These are phyloP conservation scores for Epichloe scottii DNA, from an alignment of 2,329 filamentous ascomycete genomes.

Conservation along the genomic window DNA sequence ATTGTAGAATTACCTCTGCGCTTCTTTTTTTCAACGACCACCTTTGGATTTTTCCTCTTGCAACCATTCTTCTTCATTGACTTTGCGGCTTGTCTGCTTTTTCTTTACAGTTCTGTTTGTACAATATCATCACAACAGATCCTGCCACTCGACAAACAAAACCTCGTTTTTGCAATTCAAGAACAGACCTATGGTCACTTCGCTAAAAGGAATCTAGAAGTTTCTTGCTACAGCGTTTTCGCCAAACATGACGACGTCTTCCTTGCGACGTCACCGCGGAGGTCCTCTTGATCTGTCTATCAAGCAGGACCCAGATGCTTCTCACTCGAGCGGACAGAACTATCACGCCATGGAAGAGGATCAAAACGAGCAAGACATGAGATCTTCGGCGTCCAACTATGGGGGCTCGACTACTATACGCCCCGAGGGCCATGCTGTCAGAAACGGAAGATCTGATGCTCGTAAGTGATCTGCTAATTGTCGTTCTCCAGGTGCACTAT, in stretches of 20 bases:
- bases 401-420: slow-evolving; percentile 9
- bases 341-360: background rate
- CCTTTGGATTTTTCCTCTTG: background rate
- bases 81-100: too few species aligned
- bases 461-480: slow-evolving; percentile 18
- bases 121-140: too few species aligned
- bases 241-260: background rate
- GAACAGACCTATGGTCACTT: background rate
- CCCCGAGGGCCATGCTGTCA: slow-evolving; percentile 13
- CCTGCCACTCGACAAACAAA: background rate
- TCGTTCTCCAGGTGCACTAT: background rate
- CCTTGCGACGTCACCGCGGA: background rate
- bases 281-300: slow-evolving; percentile 1
- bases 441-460: slow-evolving; percentile 24
- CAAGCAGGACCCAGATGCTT: slow-evolving; percentile 16
- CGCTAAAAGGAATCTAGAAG: background rate
- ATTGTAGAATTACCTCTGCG: background rate
- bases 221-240: background rate
- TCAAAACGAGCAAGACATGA: background rate
- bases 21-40: background rate
- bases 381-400: slow-evolving; percentile 9
- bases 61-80: background rate
- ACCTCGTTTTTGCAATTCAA: background rate
- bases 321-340: background rate
- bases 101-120: too few species aligned